Conservation (phyloP, 768 basidiomycete genomes). For the Trametes elegans region DNA sequence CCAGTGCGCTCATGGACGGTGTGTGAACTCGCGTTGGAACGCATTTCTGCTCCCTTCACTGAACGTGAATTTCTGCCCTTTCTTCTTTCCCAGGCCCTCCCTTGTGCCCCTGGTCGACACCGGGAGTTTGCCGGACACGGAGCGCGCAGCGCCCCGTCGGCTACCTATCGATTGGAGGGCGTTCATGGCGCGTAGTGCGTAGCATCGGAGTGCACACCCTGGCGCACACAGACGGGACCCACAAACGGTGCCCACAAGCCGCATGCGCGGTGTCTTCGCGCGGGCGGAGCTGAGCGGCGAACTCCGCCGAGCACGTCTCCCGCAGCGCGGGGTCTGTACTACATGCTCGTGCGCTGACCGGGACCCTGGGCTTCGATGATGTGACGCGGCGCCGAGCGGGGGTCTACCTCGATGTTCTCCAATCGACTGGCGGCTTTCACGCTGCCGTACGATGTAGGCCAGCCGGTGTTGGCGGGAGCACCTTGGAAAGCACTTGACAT, state of each 20-base stretch:
- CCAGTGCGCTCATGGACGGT: constrained; percentile 96
- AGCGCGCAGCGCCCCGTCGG: neutral
- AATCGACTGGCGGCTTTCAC: no score
- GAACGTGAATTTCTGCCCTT: neutral
- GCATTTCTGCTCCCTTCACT: neutral
- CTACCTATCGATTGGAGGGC: constrained; percentile 1
- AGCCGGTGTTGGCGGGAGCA: no score
- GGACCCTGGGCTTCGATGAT: no score
- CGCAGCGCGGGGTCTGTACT: neutral
- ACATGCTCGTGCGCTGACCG: neutral
- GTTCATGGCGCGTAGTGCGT: neutral
- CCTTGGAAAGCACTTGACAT: no score
- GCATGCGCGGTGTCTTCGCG: neutral
- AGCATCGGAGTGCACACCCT: no score
- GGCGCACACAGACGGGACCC: no score
- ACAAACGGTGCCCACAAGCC: no score
- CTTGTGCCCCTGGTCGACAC: constrained; percentile 21
- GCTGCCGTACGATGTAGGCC: no score
- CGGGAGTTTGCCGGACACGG: neutral
- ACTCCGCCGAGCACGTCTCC: no score
- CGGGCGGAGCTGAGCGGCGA: no score
- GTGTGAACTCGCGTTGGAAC: neutral
- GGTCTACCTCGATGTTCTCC: no score
- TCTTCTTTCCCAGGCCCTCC: constrained; percentile 15
- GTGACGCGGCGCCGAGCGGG: no score